A percentile compares a stretch with the other conserved stretches of the same genome.
Evolutionary conservation across 2,329 filamentous ascomycete species (phyloP).

Genomic region (Botrytis paeoniae): DNA sequence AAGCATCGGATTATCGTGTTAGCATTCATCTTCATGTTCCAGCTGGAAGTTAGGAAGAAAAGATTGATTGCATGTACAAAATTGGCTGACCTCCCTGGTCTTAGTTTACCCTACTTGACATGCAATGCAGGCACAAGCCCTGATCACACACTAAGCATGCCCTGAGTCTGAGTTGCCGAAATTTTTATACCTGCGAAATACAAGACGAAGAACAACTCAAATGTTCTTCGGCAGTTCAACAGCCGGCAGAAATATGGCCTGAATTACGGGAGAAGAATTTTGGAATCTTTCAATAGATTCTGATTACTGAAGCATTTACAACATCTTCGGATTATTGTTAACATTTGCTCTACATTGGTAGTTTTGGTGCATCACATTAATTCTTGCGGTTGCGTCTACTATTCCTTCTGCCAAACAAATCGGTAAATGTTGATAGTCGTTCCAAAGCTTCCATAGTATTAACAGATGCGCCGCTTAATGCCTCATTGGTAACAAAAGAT

Average conservation of each 20-base stretch:
- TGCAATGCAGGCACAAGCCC: constrained; percentile 7
- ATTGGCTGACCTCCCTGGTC: background rate
- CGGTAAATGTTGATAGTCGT: constrained; percentile 4
- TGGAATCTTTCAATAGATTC: background rate
- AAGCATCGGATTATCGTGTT: background rate
- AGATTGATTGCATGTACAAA: background rate
- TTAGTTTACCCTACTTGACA: background rate
- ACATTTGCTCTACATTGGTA: background rate
- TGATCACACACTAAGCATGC: background rate
- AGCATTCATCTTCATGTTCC: background rate
- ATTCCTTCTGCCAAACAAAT: background rate
- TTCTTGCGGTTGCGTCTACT: background rate
- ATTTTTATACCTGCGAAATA: background rate
- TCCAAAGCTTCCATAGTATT: constrained; percentile 12
- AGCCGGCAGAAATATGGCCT: background rate
- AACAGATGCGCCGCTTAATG: background rate
- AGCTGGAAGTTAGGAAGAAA: background rate
- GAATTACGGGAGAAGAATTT: background rate
- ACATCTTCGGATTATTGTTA: background rate
- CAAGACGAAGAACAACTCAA: background rate
- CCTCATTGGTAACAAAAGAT: constrained; percentile 1
- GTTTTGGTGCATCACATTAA: background rate
- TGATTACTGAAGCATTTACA: background rate
- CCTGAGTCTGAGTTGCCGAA: background rate
- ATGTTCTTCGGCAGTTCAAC: background rate